phyloP scores from a whole-genome alignment of 2,329 filamentous ascomycete species.

The Helicocarpus griseus region DNA sequence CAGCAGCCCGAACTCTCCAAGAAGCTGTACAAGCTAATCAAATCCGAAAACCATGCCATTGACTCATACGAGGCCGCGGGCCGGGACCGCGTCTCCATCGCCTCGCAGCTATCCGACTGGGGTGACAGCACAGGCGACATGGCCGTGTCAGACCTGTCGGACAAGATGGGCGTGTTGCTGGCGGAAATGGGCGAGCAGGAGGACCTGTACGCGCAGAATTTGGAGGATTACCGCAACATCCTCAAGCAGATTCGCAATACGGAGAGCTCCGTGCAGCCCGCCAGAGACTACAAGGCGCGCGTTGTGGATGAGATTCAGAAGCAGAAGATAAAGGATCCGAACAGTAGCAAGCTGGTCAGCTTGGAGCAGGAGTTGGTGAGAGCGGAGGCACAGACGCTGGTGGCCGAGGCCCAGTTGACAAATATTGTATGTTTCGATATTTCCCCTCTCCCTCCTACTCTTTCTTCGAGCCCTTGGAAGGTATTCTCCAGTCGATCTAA shows the following conservation, averaged over 20 bases:
- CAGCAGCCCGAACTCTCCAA: conserved; percentile 82
- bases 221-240: conserved; percentile 73
- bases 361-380: conserved; percentile 94
- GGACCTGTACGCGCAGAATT: conserved; percentile 70
- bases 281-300: conserved; percentile 76
- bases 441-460: neutral
- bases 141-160: conserved; percentile 75
- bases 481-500: neutral
- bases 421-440: conserved; percentile 62
- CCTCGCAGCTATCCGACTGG: conserved; percentile 90
- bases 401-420: conserved; percentile 91
- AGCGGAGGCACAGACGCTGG: conserved; percentile 89
- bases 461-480: too few relatives aligned
- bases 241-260: conserved; percentile 94
- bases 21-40: conserved; percentile 85
- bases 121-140: conserved; percentile 86
- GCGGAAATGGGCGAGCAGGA: conserved; percentile 93
- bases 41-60: conserved; percentile 85
- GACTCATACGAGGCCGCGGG: conserved; percentile 73
- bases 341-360: conserved; percentile 67
- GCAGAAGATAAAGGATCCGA: conserved; percentile 85
- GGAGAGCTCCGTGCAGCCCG: conserved; percentile 89
- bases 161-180: conserved; percentile 89
- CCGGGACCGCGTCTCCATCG: conserved; percentile 74
- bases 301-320: conserved; percentile 86